Evolutionary conservation across 176 grass and related monocot genomes (phyloP).

Genomic region (Triticum dicoccoides): DNA sequence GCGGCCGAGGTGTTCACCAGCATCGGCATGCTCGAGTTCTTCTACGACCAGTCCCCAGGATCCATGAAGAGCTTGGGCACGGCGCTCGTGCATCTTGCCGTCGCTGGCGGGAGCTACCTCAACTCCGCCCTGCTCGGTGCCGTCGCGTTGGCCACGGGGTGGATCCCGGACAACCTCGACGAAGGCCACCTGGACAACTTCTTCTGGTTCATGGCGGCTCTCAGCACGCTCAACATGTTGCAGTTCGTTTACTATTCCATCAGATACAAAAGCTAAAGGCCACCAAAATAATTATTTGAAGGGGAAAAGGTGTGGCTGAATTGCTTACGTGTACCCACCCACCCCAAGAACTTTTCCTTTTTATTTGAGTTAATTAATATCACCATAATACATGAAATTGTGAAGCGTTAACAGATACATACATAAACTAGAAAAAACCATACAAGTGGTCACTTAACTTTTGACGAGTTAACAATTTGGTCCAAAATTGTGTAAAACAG

Average conservation of each 20-base stretch:
- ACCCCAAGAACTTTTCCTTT: too few species aligned
- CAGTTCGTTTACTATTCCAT: not conserved
- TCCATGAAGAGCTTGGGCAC: conserved; percentile 37
- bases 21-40: conserved; percentile 36
- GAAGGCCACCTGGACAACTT: not conserved
- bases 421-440: too few species aligned
- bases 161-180: conserved; percentile 12
- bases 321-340: too few species aligned
- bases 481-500: too few species aligned
- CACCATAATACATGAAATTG: too few species aligned
- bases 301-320: too few species aligned
- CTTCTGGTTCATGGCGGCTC: conserved; percentile 24
- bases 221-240: not conserved
- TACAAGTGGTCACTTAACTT: too few species aligned
- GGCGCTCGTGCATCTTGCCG: conserved; percentile 4
- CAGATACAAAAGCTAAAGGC: too few species aligned
- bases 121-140: conserved; percentile 11
- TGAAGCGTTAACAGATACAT: too few species aligned
- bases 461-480: too few species aligned
- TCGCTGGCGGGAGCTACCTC: conserved; percentile 21
- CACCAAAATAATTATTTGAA: too few species aligned
- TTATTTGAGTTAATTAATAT: too few species aligned
- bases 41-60: conserved; percentile 33
- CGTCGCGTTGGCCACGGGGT: not conserved
- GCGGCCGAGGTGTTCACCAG: conserved; percentile 20